Evolutionary conservation across 2,329 filamentous ascomycete genomes (phyloP).

Genomic region (Ampelomyces quisqualis): DNA sequence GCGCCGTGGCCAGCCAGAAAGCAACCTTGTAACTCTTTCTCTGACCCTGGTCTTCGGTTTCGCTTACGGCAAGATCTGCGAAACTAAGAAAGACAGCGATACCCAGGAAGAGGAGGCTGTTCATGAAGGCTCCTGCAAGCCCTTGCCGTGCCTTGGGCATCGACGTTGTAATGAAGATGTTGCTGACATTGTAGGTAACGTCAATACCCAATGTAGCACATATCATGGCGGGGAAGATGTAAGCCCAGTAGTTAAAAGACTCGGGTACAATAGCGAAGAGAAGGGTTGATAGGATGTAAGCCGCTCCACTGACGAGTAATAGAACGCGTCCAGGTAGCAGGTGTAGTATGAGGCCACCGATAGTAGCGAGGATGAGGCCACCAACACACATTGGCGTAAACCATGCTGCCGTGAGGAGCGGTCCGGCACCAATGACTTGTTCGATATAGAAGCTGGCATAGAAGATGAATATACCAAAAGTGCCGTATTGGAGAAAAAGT

Average conservation of each 20-base stretch:
- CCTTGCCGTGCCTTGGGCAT: constrained; percentile 40
- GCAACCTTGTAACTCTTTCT: constrained; percentile 41
- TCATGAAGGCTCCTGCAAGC: constrained; percentile 41
- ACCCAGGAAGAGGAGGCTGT: constrained; percentile 40
- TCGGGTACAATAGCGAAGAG: constrained; percentile 41
- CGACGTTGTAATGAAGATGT: constrained; percentile 42
- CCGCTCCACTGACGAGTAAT: constrained; percentile 33
- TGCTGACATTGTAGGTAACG: constrained; percentile 43
- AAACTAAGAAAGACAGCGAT: constrained; percentile 41
- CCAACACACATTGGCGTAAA: constrained; percentile 42
- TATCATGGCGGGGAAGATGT: constrained; percentile 48
- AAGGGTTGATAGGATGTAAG: constrained; percentile 34
- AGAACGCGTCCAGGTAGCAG: constrained; percentile 38
- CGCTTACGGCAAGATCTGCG: constrained; percentile 39
- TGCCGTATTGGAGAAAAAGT: constrained; percentile 49
- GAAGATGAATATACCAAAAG: constrained; percentile 43
- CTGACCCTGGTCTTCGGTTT: constrained; percentile 33
- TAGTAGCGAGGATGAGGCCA: constrained; percentile 37
- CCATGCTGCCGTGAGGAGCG: constrained; percentile 39
- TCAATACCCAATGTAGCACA: constrained; percentile 43
- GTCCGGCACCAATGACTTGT: constrained; percentile 28
- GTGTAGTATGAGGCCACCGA: constrained; percentile 40
- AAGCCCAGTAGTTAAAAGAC: constrained; percentile 41
- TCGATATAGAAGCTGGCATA: constrained; percentile 44
- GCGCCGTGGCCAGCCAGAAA: constrained; percentile 41